phyloP scores from a whole-genome alignment of 495 filamentous ascomycete genomes.

The Eremomyces bilateralis region DNA sequence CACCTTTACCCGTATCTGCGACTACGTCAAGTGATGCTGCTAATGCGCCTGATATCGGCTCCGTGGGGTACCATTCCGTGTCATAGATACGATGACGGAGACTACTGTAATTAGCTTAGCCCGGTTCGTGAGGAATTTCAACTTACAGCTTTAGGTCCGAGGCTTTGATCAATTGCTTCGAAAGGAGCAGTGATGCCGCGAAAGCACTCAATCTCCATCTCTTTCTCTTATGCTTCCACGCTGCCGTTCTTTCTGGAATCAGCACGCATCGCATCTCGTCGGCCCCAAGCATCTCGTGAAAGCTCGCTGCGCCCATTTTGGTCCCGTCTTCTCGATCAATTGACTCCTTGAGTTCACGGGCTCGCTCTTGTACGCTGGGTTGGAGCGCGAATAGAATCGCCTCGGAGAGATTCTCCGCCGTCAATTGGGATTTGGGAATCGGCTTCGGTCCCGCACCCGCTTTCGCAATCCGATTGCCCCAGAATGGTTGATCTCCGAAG shows the following conservation, averaged over 20 bases:
- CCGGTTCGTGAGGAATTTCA: too few relatives aligned
- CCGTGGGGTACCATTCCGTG: slow-evolving; percentile 9
- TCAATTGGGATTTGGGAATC: slow-evolving; percentile 48
- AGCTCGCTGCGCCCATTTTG: slow-evolving; percentile 39
- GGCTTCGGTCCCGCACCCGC: slow-evolving; percentile 53
- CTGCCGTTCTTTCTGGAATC: slow-evolving; percentile 39
- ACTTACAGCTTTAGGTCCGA: too few relatives aligned
- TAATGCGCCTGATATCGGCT: slow-evolving; percentile 1
- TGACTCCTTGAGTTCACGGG: slow-evolving; percentile 32
- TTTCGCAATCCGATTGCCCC: slow-evolving; percentile 52
- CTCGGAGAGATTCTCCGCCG: slow-evolving; percentile 34
- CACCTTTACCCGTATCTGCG: too few relatives aligned
- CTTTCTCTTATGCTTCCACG: slow-evolving; percentile 46
- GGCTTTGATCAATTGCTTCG: too few relatives aligned
- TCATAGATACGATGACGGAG: too few relatives aligned
- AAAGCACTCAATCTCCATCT: slow-evolving; percentile 43
- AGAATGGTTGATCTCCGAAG: slow-evolving; percentile 54
- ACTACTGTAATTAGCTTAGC: too few relatives aligned
- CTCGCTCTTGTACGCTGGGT: slow-evolving; percentile 31
- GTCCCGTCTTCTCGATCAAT: slow-evolving; percentile 46
- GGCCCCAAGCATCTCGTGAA: slow-evolving; percentile 44
- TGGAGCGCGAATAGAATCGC: slow-evolving; percentile 37
- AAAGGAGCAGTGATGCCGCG: too few relatives aligned
- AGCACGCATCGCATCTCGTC: slow-evolving; percentile 40
- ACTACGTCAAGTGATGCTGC: too few relatives aligned